phyloP scores from a whole-genome alignment of 2,329 filamentous ascomycete species.

The Cladobotryum mycophilum region DNA sequence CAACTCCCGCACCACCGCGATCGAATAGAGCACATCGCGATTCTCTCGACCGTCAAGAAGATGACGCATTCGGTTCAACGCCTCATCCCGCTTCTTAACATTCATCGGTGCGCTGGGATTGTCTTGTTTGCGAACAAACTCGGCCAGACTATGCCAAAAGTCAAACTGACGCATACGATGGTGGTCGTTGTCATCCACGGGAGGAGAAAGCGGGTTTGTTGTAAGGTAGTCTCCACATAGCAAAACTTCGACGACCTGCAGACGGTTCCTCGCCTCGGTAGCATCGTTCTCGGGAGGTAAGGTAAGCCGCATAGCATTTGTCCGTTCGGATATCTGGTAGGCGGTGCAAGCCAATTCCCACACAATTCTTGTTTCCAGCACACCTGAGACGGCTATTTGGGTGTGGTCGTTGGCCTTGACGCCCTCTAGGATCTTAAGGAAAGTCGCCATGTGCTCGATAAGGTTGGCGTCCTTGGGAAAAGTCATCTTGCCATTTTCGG shows the following conservation, averaged over 20 bases:
- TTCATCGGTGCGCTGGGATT: slow-evolving; percentile 40
- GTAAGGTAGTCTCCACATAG: slow-evolving; percentile 64
- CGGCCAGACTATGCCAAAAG: slow-evolving; percentile 77
- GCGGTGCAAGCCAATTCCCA: slow-evolving; percentile 52
- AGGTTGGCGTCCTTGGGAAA: slow-evolving; percentile 49
- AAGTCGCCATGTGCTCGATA: slow-evolving; percentile 60
- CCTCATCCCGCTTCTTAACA: slow-evolving; percentile 55
- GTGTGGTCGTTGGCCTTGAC: slow-evolving; percentile 43
- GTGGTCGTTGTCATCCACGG: slow-evolving; percentile 44
- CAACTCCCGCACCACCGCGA: slow-evolving; percentile 72
- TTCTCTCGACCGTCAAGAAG: slow-evolving; percentile 78
- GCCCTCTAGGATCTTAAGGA: slow-evolving; percentile 50
- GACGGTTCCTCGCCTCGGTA: slow-evolving; percentile 59
- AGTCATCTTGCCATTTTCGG: slow-evolving; percentile 38
- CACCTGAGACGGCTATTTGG: slow-evolving; percentile 48
- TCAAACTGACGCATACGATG: slow-evolving; percentile 59
- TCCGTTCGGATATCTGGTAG: slow-evolving; percentile 32
- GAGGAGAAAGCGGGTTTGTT: slow-evolving; percentile 49
- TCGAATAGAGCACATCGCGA: slow-evolving; percentile 83
- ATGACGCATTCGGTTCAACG: slow-evolving; percentile 58
- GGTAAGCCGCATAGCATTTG: slow-evolving; percentile 26
- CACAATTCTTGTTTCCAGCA: slow-evolving; percentile 53
- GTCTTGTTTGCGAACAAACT: slow-evolving; percentile 55
- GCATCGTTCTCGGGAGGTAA: slow-evolving; percentile 52
- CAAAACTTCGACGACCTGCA: slow-evolving; percentile 70